phyloP scores from a whole-genome alignment of 768 basidiomycete genomes.

The Amylocystis lapponica region DNA sequence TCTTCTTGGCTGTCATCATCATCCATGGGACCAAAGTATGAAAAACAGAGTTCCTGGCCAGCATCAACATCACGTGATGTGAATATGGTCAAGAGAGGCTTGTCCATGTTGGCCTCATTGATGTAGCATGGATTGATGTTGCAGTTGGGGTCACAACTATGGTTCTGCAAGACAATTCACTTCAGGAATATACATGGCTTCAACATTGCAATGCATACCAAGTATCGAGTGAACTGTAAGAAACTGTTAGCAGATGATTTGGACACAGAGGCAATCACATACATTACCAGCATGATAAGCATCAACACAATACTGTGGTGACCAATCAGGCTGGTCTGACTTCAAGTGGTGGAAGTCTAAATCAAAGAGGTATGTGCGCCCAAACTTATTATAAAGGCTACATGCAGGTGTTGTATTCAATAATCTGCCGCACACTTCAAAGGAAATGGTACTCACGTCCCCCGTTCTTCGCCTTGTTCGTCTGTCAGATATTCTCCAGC shows the following conservation, averaged over 20 bases:
- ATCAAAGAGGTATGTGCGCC: constrained; percentile 77
- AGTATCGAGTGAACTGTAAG: constrained; percentile 80
- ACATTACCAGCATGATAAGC: constrained; percentile 88
- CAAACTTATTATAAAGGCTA: constrained; percentile 71
- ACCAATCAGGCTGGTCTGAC: constrained; percentile 25
- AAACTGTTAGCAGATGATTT: constrained; percentile 2
- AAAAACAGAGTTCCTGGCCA: constrained; percentile 72
- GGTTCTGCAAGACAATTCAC: constrained; percentile 50
- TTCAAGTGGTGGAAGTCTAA: constrained; percentile 71
- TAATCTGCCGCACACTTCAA: too few relatives aligned
- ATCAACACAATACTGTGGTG: constrained; percentile 59
- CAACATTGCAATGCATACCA: constrained; percentile 46
- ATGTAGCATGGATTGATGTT: constrained; percentile 67
- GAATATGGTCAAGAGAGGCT: constrained; percentile 66
- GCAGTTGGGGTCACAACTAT: constrained; percentile 88
- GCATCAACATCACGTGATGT: constrained; percentile 56
- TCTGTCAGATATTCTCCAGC: constrained; percentile 78
- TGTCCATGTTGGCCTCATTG: constrained; percentile 67
- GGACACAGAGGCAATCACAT: constrained; percentile 24
- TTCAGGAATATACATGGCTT: too few relatives aligned
- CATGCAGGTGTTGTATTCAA: too few relatives aligned
- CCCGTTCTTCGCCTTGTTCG: constrained; percentile 59
- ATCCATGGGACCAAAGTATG: constrained; percentile 51
- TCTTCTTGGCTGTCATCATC: constrained; percentile 23
- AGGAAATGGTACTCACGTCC: constrained; percentile 41